Evolutionary conservation across 768 basidiomycete species (phyloP).

Genomic region (Boletus pseudo-olivaceus): DNA sequence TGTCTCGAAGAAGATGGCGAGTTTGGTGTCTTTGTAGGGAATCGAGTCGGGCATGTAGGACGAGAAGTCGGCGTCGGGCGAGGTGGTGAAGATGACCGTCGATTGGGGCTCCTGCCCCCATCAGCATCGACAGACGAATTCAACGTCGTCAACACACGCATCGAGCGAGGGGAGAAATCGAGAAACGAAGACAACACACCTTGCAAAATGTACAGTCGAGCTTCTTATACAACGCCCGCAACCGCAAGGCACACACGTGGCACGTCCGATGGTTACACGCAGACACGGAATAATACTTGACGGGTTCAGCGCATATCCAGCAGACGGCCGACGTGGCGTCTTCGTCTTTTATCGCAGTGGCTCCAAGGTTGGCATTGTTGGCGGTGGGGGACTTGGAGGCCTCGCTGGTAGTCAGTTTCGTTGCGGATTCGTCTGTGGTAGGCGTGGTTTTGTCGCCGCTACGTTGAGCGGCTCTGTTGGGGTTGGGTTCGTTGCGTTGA

Average conservation of each 20-base stretch:
- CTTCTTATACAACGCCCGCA: slow-evolving; percentile 93
- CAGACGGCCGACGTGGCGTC: slow-evolving; percentile 44
- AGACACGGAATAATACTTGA: slow-evolving; percentile 86
- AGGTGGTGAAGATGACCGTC: slow-evolving; percentile 70
- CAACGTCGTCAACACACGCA: neutral
- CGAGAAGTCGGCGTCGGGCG: slow-evolving; percentile 57
- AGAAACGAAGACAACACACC: slow-evolving; percentile 37
- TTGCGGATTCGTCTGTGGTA: neutral
- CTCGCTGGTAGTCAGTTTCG: neutral
- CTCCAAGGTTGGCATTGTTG: slow-evolving; percentile 1
- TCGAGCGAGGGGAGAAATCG: neutral
- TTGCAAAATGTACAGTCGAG: slow-evolving; percentile 95
- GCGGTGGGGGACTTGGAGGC: neutral
- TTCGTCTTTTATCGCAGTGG: slow-evolving; percentile 33
- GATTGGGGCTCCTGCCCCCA: slow-evolving; percentile 61
- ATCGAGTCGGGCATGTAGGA: slow-evolving; percentile 55
- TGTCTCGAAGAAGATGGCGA: slow-evolving; percentile 84
- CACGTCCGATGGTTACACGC: slow-evolving; percentile 94
- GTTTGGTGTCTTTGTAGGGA: slow-evolving; percentile 64
- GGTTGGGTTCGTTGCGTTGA: neutral
- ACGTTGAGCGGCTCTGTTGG: slow-evolving; percentile 7
- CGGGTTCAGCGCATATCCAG: slow-evolving; percentile 93
- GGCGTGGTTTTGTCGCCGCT: neutral
- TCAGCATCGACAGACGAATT: neutral
- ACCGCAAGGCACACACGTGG: slow-evolving; percentile 85